Evolutionary conservation across 805 yeast species (phyloP), one percentile per base, ranked within the genome.

Genomic region (Yamadazyma olivae): DNA sequence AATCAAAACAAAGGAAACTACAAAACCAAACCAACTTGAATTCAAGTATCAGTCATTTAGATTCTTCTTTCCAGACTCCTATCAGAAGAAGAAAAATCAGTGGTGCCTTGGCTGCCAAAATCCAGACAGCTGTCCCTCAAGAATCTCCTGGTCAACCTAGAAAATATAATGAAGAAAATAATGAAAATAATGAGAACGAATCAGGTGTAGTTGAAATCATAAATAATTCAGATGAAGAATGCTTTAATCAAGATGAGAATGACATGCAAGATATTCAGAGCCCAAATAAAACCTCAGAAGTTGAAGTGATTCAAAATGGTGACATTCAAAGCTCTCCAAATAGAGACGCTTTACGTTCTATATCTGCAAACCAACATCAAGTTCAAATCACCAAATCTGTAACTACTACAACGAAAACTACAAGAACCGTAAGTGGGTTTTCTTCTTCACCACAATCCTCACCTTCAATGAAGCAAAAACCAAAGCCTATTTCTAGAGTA

Each of bases 131-230:
- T 0, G 89, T 93, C 14, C 99, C 98, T 4, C 75, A 76, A 46
- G 87, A 87, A 33, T 87, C 96, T 2, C 99, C 99, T 0, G 99
- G 98, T 2, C 99, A 93, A 61, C 99, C 99, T 27, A 76, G 97
- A 53, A 91, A 91, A 51, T 64, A 64, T 45, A 59, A 64, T 24
- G 65, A 70, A 3, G 54, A 44, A 17, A 49, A 53, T 6, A 32
- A 27, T 17, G 24, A 35, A 15, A 29, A 31, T n/a, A 29, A 64
- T 44, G 58, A 64, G 21, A 64, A 70, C 3, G 53, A 44, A 18
- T 45, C 57, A 3, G 48, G 48, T 3, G 51, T 57, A 39, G 39
- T 69, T 46, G 55, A 75, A 52, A 52, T 62, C 8, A 52, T 56
- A 27, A 67, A 68, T 38, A 70, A 70, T 45, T 64, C 74, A 2